Evolutionary conservation across 306 rosid genomes (phyloP).

Genomic region (Calophaca sinica): DNA sequence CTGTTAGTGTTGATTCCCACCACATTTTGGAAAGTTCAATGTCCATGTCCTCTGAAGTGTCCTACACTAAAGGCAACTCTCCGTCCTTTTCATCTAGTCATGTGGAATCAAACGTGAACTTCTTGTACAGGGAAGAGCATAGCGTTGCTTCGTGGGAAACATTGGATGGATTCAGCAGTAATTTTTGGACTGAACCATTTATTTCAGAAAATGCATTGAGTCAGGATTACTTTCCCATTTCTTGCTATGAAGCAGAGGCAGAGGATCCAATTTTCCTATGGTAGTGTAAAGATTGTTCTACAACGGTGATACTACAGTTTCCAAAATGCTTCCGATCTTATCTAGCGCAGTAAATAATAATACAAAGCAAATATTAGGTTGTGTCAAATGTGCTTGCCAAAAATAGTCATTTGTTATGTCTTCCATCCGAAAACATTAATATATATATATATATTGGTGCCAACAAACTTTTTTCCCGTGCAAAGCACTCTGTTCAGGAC

Average conservation of each 20-base stretch:
- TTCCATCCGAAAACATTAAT: too few relatives aligned
- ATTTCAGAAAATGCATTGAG: conserved; percentile 44
- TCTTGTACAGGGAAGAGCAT: conserved; percentile 29
- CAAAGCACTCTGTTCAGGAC: too few relatives aligned
- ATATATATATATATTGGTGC: too few relatives aligned
- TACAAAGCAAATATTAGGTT: too few relatives aligned
- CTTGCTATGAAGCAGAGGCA: not conserved
- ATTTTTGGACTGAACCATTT: conserved; percentile 74
- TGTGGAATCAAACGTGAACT: not conserved
- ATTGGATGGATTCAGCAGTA: conserved; percentile 41
- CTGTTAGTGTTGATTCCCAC: conserved; percentile 1
- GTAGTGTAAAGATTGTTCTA: conserved; percentile 31
- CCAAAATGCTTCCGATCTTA: not conserved
- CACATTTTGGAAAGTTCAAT: conserved; percentile 54
- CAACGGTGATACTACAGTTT: not conserved
- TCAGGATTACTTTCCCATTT: conserved; percentile 25
- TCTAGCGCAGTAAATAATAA: too few relatives aligned
- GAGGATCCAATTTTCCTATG: conserved; percentile 42
- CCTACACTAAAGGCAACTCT: conserved; percentile 34
- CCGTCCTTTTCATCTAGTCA: conserved; percentile 38
- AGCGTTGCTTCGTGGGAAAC: conserved; percentile 35
- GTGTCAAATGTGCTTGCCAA: too few relatives aligned
- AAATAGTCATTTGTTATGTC: too few relatives aligned
- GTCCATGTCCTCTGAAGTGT: conserved; percentile 43
- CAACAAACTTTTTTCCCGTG: too few relatives aligned